Evolutionary conservation across 202 grass and related monocot species (phyloP).

Genomic region (Hordeum pubiflorum): DNA sequence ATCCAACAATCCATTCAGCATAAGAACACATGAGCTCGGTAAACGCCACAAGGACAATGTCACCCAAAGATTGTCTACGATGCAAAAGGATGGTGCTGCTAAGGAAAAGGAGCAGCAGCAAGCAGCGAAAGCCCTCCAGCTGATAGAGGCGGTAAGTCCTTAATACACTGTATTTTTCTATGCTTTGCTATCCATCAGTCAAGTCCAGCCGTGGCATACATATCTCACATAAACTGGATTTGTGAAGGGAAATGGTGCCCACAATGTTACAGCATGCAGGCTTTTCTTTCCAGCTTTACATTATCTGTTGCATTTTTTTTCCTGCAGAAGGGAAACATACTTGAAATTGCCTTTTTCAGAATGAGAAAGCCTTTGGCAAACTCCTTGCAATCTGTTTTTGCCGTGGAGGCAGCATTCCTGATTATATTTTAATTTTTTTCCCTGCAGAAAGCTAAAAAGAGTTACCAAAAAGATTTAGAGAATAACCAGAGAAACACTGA

Average conservation of each 20-base stretch:
- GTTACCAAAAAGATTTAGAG: conserved; percentile 85
- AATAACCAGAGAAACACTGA: conserved; percentile 46
- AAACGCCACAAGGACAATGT: conserved; percentile 98
- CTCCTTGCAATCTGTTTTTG: no score
- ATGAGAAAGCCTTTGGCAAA: no score
- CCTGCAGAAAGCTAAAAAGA: conserved; percentile 79
- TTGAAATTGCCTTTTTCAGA: no score
- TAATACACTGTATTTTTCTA: not conserved
- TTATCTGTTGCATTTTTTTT: conserved; percentile 1
- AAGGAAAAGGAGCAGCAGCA: conserved; percentile 83
- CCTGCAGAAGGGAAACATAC: no score
- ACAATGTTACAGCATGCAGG: not conserved
- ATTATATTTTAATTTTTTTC: not conserved
- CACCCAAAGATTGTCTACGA: conserved; percentile 50
- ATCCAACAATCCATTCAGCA: conserved; percentile 70
- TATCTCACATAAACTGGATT: not conserved
- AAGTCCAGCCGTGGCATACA: not conserved
- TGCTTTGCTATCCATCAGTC: not conserved
- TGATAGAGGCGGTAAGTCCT: conserved; percentile 77
- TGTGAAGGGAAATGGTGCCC: not conserved
- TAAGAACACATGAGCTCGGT: conserved; percentile 93
- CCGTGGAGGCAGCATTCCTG: not conserved
- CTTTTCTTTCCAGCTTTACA: not conserved
- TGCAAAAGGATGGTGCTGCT: conserved; percentile 75
- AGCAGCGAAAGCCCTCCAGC: conserved; percentile 71